These are phyloP conservation scores for Neurospora sp. DNA, from an alignment of 495 filamentous ascomycete genomes.

Conservation along the genomic window DNA sequence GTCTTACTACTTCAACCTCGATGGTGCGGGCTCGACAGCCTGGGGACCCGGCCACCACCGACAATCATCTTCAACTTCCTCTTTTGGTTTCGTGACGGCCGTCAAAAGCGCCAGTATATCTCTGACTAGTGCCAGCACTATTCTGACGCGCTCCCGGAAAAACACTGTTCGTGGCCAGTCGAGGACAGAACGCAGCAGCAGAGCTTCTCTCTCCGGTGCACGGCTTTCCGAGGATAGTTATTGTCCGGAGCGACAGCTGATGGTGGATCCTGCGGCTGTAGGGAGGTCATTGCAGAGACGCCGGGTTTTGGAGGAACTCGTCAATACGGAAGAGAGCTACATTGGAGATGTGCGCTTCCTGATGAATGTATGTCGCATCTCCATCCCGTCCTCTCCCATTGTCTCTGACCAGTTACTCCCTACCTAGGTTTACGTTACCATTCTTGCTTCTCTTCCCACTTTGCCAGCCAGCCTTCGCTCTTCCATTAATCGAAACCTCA, in stretches of 20 bases:
- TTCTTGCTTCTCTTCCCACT: constrained; percentile 51
- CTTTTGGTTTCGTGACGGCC: constrained; percentile 60
- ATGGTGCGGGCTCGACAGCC: constrained; percentile 10
- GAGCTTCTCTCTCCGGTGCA: constrained; percentile 45
- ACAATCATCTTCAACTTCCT: constrained; percentile 58
- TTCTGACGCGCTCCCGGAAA: constrained; percentile 48
- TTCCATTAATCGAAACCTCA: constrained; percentile 56
- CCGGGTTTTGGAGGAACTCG: constrained; percentile 70
- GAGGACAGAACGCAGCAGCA: constrained; percentile 53
- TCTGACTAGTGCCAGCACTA: constrained; percentile 51
- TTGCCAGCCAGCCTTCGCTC: constrained; percentile 44
- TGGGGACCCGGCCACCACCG: constrained; percentile 32
- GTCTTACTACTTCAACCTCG: constrained; percentile 32
- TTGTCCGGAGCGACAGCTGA: constrained; percentile 38
- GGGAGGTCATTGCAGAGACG: constrained; percentile 64
- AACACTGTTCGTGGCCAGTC: constrained; percentile 42
- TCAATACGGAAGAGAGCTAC: constrained; percentile 81
- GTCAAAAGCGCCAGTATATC: constrained; percentile 72
- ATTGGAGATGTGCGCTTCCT: constrained; percentile 77
- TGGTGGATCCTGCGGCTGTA: constrained; percentile 61
- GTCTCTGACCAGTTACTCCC: constrained; percentile 3
- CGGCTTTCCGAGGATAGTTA: constrained; percentile 61
- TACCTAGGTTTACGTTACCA: constrained; percentile 57
- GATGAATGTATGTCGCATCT: constrained; percentile 53
- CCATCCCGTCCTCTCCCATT: neutral